phyloP scores from a whole-genome alignment of 164 flowering plant genomes.

The Cinnamomum micranthum region DNA sequence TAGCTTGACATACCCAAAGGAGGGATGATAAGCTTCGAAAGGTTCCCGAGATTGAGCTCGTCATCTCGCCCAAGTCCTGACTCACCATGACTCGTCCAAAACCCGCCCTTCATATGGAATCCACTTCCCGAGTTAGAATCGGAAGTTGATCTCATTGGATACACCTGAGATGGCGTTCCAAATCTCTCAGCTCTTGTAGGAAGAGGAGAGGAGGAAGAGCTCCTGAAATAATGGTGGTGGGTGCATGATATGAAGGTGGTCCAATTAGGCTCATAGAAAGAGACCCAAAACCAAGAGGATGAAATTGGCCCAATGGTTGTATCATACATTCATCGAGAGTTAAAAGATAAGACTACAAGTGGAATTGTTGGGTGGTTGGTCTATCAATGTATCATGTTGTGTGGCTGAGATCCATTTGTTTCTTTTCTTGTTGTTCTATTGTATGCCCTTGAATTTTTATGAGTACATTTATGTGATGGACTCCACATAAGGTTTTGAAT shows the following conservation, averaged over 20 bases:
- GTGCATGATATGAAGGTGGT: neutral
- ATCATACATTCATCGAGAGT: neutral
- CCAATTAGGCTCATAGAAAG: neutral
- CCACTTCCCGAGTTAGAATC: neutral
- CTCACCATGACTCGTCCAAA: constrained; percentile 1
- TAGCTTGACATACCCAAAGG: constrained; percentile 62
- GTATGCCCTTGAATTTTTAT: neutral
- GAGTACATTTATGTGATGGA: neutral
- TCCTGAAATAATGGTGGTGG: constrained; percentile 3
- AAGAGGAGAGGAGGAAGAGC: neutral
- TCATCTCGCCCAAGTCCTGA: neutral
- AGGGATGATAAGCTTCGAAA: constrained; percentile 79
- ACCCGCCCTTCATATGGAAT: neutral
- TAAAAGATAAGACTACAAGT: neutral
- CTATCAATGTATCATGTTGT: neutral
- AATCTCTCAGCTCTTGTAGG: neutral
- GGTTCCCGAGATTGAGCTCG: constrained; percentile 30
- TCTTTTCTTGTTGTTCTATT: neutral
- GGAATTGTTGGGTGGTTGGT: constrained; percentile 1
- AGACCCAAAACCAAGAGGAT: neutral
- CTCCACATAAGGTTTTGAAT: neutral
- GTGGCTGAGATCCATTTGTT: neutral
- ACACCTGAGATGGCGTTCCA: neutral
- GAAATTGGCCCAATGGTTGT: neutral
- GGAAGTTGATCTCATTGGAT: neutral